A percentile compares a stretch with the other conserved stretches of the same genome.
Conservation (phyloP, 495 filamentous ascomycete species). For the Entonaema liquescens region DNA sequence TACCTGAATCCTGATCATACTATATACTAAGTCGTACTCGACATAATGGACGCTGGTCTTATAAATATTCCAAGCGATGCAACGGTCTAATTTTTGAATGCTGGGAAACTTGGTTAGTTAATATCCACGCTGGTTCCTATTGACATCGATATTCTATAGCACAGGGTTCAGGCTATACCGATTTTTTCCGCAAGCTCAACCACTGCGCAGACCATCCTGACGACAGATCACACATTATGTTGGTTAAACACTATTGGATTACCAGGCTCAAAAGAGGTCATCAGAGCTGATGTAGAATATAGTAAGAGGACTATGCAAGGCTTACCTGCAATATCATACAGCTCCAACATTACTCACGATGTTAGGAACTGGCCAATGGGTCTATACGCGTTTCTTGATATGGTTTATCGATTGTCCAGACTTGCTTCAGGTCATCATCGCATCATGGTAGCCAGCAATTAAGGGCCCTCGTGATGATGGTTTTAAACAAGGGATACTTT, state of each 20-base stretch:
- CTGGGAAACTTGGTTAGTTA: slow-evolving; percentile 20
- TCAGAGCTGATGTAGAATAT: slow-evolving; percentile 19
- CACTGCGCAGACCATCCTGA: slow-evolving; percentile 25
- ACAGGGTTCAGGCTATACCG: slow-evolving; percentile 28
- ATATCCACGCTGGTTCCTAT: slow-evolving; percentile 4
- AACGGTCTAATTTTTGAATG: neutral
- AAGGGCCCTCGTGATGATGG: slow-evolving; percentile 97
- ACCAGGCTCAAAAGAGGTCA: slow-evolving; percentile 39
- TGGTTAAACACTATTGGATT: slow-evolving; percentile 38
- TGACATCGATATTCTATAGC: neutral
- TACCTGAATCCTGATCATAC: neutral
- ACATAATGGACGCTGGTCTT: neutral
- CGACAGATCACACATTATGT: slow-evolving; percentile 24
- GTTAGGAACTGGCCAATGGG: neutral
- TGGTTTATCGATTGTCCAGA: slow-evolving; percentile 47
- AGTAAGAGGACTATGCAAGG: slow-evolving; percentile 1
- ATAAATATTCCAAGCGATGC: neutral
- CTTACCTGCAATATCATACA: slow-evolving; percentile 18
- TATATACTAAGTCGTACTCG: neutral
- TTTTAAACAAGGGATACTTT: slow-evolving; percentile 86
- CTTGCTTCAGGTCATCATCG: slow-evolving; percentile 93
- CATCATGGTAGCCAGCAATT: slow-evolving; percentile 85
- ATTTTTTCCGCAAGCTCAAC: slow-evolving; percentile 38
- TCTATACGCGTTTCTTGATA: neutral
- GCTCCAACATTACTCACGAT: neutral